Evolutionary conservation across 2,329 filamentous ascomycete genomes (phyloP).

Genomic region (Phyllosticta citribraziliensis): DNA sequence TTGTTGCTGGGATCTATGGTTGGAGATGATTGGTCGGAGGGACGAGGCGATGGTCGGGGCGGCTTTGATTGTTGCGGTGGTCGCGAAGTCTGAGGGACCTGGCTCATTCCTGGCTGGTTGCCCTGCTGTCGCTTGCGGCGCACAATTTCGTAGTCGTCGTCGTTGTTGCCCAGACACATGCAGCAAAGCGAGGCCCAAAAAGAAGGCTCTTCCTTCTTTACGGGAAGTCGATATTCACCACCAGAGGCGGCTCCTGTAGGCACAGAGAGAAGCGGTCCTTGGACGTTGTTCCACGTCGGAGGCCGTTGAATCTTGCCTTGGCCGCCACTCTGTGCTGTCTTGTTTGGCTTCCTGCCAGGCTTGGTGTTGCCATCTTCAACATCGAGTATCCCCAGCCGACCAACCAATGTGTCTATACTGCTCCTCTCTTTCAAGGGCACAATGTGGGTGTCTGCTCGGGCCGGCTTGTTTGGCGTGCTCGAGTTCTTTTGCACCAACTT

Average conservation of each 20-base stretch:
- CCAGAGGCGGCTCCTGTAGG: slow-evolving; percentile 26
- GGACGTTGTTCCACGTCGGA: slow-evolving; percentile 35
- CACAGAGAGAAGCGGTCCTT: slow-evolving; percentile 36
- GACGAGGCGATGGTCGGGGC: neutral
- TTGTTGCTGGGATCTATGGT: slow-evolving; percentile 1
- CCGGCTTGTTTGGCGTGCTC: slow-evolving; percentile 6
- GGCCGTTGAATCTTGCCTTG: slow-evolving; percentile 25
- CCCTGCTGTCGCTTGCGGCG: slow-evolving; percentile 28
- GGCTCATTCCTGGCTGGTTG: slow-evolving; percentile 12
- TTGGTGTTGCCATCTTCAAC: slow-evolving; percentile 34
- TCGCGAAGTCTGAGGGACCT: slow-evolving; percentile 12
- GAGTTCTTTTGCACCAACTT: slow-evolving; percentile 17
- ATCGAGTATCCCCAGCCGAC: slow-evolving; percentile 65
- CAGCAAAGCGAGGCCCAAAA: slow-evolving; percentile 38
- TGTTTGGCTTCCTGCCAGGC: slow-evolving; percentile 5
- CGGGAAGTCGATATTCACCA: slow-evolving; percentile 1
- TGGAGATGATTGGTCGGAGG: neutral
- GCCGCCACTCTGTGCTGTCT: slow-evolving; percentile 15
- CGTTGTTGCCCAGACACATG: slow-evolving; percentile 18
- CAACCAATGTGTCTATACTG: slow-evolving; percentile 80
- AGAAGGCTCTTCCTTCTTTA: slow-evolving; percentile 17
- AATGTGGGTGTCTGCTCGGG: slow-evolving; percentile 29
- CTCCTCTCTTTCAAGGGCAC: slow-evolving; percentile 55
- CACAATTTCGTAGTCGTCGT: slow-evolving; percentile 34
- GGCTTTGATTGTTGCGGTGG: slow-evolving; percentile 16